Evolutionary conservation across 176 grass and related monocot species (phyloP), one percentile per base, ranked within the genome.

Genomic region (Paspalum notatum): DNA sequence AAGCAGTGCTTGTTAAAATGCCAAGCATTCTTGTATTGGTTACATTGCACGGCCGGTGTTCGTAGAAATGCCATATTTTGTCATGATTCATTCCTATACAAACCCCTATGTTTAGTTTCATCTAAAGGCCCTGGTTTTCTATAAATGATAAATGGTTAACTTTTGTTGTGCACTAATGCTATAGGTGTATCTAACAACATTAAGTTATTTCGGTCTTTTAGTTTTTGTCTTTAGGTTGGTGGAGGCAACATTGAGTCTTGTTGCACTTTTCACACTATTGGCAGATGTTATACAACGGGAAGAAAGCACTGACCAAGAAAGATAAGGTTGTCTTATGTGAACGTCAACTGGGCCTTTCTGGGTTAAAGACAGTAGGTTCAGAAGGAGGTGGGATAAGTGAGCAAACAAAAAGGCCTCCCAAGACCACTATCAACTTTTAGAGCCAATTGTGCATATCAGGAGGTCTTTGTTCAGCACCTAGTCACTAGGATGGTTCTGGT

Each of bases 401-500:
- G 48, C 67, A 90, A 43, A 78, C 66, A 71, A 98, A 93, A 87
- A 98, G 84, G 78, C 96, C 96, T 56, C 92, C 96, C 47, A 93
- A 89, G 56, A 86, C 50, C 5, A 95, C 71, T 81, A 12, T 82
- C 79, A 48, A 63, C 83, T 75, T 57, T 93, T 89, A 3, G 95
- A 98, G 60, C 86, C 92, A 27, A 87, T 95, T 57, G 92, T 94
- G 73, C 92, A 90, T 15, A 76, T 98, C 41, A 87, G 92, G 66
- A 98, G 53, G 46, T 87, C 96, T 66, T 86, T 85, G 3, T 98
- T 98, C 81, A 93, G 84, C 32, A 32, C 3, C 68, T 92, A 91
- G 62, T 93, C 96, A n/a, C 90, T 20, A 85, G 84, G 78, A 87
- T 56, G 88, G 59, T n/a, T 78, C 93, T 11, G 87, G 71, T 77